These are phyloP conservation scores for Urtica urens DNA, from an alignment of 306 rosid species.

Conservation along the genomic window DNA sequence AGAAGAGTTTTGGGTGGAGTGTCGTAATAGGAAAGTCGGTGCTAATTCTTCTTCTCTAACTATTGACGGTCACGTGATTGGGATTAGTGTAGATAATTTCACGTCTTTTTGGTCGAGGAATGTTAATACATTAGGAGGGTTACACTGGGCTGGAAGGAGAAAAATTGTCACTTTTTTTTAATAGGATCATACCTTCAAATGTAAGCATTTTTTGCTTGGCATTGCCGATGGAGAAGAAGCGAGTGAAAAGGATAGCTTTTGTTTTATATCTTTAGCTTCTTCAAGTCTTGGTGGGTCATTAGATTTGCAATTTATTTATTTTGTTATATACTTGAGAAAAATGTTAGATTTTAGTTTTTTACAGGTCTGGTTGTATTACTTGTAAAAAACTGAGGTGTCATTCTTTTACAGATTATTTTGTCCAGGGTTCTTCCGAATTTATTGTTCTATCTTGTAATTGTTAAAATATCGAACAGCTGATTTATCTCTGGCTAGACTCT, in stretches of 20 bases:
- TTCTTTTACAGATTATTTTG: no score
- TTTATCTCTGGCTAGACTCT: no score
- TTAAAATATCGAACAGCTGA: no score
- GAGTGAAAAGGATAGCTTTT: slow-evolving; percentile 3
- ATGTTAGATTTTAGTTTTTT: no score
- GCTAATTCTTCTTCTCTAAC: slow-evolving; percentile 18
- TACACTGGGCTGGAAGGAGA: slow-evolving; percentile 15
- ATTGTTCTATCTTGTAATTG: no score
- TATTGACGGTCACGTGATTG: slow-evolving; percentile 13
- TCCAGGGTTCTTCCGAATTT: no score
- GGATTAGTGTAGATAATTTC: slow-evolving; percentile 16
- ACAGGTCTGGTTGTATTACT: background rate
- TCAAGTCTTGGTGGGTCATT: slow-evolving; percentile 12
- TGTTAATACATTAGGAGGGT: slow-evolving; percentile 36
- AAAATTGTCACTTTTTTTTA: slow-evolving; percentile 1
- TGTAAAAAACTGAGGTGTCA: no score
- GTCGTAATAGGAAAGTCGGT: slow-evolving; percentile 27
- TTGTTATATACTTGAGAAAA: slow-evolving; percentile 5
- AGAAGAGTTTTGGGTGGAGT: slow-evolving; percentile 67
- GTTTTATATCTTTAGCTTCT: slow-evolving; percentile 1
- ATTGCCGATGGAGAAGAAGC: background rate
- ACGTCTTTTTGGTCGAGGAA: slow-evolving; percentile 15
- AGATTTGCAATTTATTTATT: background rate
- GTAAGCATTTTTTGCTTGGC: background rate
- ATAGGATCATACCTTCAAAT: background rate